A percentile compares a stretch with the other conserved stretches of the same genome.
Conservation (phyloP, 2,329 filamentous ascomycete species). For the Hymenoscyphus scutula region DNA sequence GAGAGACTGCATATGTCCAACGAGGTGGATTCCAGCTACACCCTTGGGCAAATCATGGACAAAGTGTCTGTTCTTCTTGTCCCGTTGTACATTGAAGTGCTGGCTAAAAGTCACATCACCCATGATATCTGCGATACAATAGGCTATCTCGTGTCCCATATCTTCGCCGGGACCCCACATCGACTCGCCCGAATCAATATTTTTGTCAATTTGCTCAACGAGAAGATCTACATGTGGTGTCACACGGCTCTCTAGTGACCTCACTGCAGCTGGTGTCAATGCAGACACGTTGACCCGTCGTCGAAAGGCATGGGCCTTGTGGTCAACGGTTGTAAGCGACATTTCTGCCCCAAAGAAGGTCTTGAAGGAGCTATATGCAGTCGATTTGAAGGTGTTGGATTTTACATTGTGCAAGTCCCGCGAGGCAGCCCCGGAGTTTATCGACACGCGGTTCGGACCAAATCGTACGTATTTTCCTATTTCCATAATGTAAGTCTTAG, state of each 20-base stretch:
- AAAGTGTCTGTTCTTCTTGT: constrained; percentile 2
- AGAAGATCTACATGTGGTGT: constrained; percentile 8
- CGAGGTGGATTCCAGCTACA: constrained; percentile 6
- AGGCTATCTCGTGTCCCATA: constrained; percentile 5
- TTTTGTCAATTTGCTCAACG: constrained; percentile 2
- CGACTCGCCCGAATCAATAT: not conserved
- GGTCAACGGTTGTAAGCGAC: constrained; percentile 5
- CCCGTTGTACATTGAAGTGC: constrained; percentile 5
- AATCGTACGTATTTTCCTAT: constrained; percentile 6
- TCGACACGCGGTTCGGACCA: not conserved
- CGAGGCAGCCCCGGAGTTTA: constrained; percentile 6
- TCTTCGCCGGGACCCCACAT: constrained; percentile 2
- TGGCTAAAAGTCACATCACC: constrained; percentile 8
- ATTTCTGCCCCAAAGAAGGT: constrained; percentile 6
- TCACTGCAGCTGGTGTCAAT: not conserved
- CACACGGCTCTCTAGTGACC: not conserved
- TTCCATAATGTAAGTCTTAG: not conserved
- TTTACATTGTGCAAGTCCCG: constrained; percentile 5
- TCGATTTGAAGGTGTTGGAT: constrained; percentile 6
- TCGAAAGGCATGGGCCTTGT: constrained; percentile 8
- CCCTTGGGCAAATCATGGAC: constrained; percentile 5
- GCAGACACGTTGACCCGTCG: constrained; percentile 6
- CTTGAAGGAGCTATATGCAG: constrained; percentile 7
- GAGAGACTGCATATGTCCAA: constrained; percentile 4
- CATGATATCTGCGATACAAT: constrained; percentile 5